Percentiles rank a stretch among this genome's conserved stretches.
Evolutionary conservation across 2,329 filamentous ascomycete genomes (phyloP).

Genomic region (Aspergillus cejpii): DNA sequence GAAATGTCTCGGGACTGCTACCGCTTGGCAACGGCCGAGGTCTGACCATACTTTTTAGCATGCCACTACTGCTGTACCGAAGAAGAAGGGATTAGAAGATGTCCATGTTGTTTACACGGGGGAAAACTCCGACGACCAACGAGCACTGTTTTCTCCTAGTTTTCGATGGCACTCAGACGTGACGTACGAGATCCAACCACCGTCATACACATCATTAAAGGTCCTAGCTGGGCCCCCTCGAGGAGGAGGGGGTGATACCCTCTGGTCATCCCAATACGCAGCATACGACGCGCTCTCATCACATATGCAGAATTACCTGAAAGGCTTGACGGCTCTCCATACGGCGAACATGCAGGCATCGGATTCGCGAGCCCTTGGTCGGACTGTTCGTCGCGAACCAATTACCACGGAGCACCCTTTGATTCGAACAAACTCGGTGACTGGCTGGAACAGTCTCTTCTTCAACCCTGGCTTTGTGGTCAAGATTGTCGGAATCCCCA

Average conservation of each 20-base stretch:
- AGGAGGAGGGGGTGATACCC: constrained; percentile 52
- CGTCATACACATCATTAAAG: constrained; percentile 53
- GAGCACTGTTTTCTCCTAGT: constrained; percentile 49
- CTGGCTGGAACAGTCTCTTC: constrained; percentile 56
- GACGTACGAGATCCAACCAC: constrained; percentile 53
- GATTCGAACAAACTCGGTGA: constrained; percentile 55
- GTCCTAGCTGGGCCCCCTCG: constrained; percentile 49
- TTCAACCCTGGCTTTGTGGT: constrained; percentile 55
- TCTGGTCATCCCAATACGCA: constrained; percentile 54
- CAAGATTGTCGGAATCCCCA: constrained; percentile 53
- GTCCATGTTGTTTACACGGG: constrained; percentile 53
- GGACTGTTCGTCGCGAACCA: constrained; percentile 48
- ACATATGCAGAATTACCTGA: constrained; percentile 53
- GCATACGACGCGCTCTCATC: constrained; percentile 52
- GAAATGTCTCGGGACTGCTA: neutral
- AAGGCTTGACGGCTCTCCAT: constrained; percentile 51
- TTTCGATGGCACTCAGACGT: constrained; percentile 54
- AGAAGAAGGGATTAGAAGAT: constrained; percentile 47
- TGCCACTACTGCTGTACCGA: constrained; percentile 49
- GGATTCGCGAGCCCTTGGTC: constrained; percentile 46
- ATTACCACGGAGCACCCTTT: constrained; percentile 52
- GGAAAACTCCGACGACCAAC: constrained; percentile 48
- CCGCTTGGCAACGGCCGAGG: too few species aligned
- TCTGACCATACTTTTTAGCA: constrained; percentile 36
- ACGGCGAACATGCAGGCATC: constrained; percentile 51